phyloP scores from a whole-genome alignment of 2,329 filamentous ascomycete genomes.

The Monosporascus sp. region DNA sequence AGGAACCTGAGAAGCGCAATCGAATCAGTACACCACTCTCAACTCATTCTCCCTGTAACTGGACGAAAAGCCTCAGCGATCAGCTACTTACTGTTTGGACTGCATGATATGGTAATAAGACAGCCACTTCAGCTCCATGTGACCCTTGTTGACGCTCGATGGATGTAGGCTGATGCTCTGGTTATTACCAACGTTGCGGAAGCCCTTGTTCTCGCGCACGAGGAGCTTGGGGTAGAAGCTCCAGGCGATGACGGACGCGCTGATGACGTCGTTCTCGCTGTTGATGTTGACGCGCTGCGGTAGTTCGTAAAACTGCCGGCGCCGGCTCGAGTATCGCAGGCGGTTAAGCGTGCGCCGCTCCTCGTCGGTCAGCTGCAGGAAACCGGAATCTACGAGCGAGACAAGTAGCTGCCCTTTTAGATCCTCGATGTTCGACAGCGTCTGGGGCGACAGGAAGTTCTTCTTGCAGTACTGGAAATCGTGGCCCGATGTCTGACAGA shows the following conservation, averaged over 20 bases:
- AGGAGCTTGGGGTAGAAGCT: slow-evolving; percentile 95
- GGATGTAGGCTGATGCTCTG: slow-evolving; percentile 84
- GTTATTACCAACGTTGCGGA: slow-evolving; percentile 89
- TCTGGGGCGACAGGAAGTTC: slow-evolving; percentile 88
- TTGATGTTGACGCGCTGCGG: slow-evolving; percentile 70
- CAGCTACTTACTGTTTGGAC: slow-evolving; percentile 60
- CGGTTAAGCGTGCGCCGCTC: slow-evolving; percentile 66
- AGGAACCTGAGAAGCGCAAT: slow-evolving; percentile 51
- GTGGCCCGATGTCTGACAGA: slow-evolving; percentile 66
- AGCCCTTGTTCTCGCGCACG: slow-evolving; percentile 72
- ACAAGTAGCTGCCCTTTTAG: slow-evolving; percentile 87
- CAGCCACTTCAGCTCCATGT: slow-evolving; percentile 67
- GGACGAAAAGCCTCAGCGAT: slow-evolving; percentile 3
- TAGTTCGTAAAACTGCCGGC: slow-evolving; percentile 74
- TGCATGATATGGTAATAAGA: slow-evolving; percentile 99
- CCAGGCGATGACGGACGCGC: slow-evolving; percentile 81
- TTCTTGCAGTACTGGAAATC: slow-evolving; percentile 91
- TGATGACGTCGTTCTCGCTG: slow-evolving; percentile 72
- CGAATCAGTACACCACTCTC: too few species aligned
- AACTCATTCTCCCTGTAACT: neutral
- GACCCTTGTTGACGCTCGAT: slow-evolving; percentile 78
- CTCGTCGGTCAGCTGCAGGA: slow-evolving; percentile 67
- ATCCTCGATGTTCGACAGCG: slow-evolving; percentile 87
- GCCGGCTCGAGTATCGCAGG: slow-evolving; percentile 60
- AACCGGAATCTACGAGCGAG: slow-evolving; percentile 78